Conservation (phyloP, 108 stramenopile genomes). For the Pseudonitzschia delicatissima region DNA sequence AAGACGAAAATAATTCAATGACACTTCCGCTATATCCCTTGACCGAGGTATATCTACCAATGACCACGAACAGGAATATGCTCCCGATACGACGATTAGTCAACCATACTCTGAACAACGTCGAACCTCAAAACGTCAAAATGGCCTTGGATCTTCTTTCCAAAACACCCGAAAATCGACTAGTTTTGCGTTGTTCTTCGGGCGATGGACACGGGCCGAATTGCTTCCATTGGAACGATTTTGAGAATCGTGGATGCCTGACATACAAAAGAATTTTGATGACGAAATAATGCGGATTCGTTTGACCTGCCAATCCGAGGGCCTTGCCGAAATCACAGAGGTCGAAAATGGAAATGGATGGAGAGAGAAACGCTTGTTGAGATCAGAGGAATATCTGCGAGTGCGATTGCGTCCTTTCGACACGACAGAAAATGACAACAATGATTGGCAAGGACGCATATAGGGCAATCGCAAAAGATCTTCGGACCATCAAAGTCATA, state of each 20-base stretch:
- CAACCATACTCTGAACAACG: slow-evolving; percentile 65
- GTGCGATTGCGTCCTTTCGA: slow-evolving; percentile 22
- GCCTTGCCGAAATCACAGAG: slow-evolving; percentile 42
- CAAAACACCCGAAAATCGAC: neutral
- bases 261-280: slow-evolving; percentile 19
- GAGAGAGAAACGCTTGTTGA: slow-evolving; percentile 30
- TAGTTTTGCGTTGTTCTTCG: slow-evolving; percentile 52
- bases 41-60: slow-evolving; percentile 54
- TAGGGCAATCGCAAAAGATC: slow-evolving; percentile 34
- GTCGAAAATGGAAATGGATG: slow-evolving; percentile 44
- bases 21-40: slow-evolving; percentile 70
- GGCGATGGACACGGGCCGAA: slow-evolving; percentile 60
- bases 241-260: slow-evolving; percentile 46
- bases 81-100: no score
- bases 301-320: slow-evolving; percentile 39
- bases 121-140: slow-evolving; percentile 70
- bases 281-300: slow-evolving; percentile 20
- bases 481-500: slow-evolving; percentile 40
- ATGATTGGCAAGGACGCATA: slow-evolving; percentile 15
- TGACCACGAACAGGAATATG: no score
- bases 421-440: neutral
- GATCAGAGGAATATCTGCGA: slow-evolving; percentile 43
- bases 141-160: slow-evolving; percentile 53
- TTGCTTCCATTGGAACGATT: slow-evolving; percentile 60
- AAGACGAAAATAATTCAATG: neutral